A percentile compares a stretch with the other conserved stretches of the same genome.
These are phyloP conservation scores for Geranium rotundifolium DNA, from an alignment of 345 rosid genomes.

Conservation along the genomic window DNA sequence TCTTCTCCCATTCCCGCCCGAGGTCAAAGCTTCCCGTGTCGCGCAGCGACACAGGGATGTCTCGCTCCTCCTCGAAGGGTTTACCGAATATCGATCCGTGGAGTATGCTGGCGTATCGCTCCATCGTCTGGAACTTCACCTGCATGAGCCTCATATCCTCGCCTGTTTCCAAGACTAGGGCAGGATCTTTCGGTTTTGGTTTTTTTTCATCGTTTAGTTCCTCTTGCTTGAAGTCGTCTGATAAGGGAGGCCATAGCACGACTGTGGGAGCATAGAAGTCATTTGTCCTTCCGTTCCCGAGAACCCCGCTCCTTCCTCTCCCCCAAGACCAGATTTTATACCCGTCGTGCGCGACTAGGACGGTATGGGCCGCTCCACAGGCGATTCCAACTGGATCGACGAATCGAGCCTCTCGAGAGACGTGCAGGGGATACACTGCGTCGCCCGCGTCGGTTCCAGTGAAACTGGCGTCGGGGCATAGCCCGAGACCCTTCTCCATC, in stretches of 20 bases:
- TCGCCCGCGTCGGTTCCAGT: slow-evolving; percentile 29
- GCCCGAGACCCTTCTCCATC: slow-evolving; percentile 82
- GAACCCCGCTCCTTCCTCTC: slow-evolving; percentile 80
- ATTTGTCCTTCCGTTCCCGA: slow-evolving; percentile 46
- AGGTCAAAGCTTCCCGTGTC: slow-evolving; percentile 46
- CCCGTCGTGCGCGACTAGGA: slow-evolving; percentile 62
- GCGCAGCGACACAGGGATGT: slow-evolving; percentile 44
- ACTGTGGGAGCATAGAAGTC: slow-evolving; percentile 41
- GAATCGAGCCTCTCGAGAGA: slow-evolving; percentile 37
- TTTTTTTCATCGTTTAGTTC: slow-evolving; percentile 19
- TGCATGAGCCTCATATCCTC: slow-evolving; percentile 63
- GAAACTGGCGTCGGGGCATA: slow-evolving; percentile 71
- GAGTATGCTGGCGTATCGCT: slow-evolving; percentile 65
- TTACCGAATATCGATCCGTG: slow-evolving; percentile 73
- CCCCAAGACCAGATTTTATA: slow-evolving; percentile 90
- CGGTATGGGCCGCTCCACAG: slow-evolving; percentile 92
- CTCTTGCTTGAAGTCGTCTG: slow-evolving; percentile 27
- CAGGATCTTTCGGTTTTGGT: slow-evolving; percentile 13
- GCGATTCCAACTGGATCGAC: slow-evolving; percentile 48
- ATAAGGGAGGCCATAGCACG: slow-evolving; percentile 53
- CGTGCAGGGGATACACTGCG: slow-evolving; percentile 42
- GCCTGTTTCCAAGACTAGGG: too few species aligned
- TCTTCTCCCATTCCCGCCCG: slow-evolving; percentile 64
- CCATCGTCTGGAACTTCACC: slow-evolving; percentile 52
- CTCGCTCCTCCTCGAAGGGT: slow-evolving; percentile 57